Conservation (phyloP, 140 eudicot genomes). For the Erigeron philadelphicus region DNA sequence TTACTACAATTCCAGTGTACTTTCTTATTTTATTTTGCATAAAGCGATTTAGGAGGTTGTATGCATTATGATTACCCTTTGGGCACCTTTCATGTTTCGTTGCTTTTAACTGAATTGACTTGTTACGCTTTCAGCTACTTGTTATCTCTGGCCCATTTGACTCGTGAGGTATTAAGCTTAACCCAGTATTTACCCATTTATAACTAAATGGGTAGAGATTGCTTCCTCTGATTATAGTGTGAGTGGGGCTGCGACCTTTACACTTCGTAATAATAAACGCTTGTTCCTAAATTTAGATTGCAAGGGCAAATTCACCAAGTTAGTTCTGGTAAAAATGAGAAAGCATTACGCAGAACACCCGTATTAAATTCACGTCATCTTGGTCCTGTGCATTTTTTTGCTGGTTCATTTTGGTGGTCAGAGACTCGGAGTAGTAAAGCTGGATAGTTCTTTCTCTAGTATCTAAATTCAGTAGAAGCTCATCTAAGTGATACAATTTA, state of each 20-base stretch:
- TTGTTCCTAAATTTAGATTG: not conserved
- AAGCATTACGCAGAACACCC: not conserved
- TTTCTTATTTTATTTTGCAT: not conserved
- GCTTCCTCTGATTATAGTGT: too few relatives aligned
- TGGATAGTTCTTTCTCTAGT: not conserved
- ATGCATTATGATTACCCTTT: not conserved
- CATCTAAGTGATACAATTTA: not conserved
- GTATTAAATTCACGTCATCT: not conserved
- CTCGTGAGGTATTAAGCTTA: not conserved
- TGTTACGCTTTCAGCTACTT: too few relatives aligned
- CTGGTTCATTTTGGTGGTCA: not conserved
- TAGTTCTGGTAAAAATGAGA: not conserved
- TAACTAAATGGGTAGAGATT: not conserved
- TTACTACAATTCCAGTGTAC: not conserved
- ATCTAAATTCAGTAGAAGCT: not conserved
- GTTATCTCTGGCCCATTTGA: too few relatives aligned
- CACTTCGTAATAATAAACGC: not conserved
- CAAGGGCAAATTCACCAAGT: not conserved
- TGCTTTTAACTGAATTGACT: too few relatives aligned
- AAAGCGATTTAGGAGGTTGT: not conserved
- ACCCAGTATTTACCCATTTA: not conserved
- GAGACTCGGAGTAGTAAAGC: not conserved
- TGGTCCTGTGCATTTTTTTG: slow-evolving; percentile 1
- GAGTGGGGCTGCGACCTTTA: not conserved
- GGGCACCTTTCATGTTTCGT: not conserved